A percentile compares a stretch with the other conserved stretches of the same genome.
phyloP scores from a whole-genome alignment of 306 rosid genomes.

The Trichosanthes truncata region DNA sequence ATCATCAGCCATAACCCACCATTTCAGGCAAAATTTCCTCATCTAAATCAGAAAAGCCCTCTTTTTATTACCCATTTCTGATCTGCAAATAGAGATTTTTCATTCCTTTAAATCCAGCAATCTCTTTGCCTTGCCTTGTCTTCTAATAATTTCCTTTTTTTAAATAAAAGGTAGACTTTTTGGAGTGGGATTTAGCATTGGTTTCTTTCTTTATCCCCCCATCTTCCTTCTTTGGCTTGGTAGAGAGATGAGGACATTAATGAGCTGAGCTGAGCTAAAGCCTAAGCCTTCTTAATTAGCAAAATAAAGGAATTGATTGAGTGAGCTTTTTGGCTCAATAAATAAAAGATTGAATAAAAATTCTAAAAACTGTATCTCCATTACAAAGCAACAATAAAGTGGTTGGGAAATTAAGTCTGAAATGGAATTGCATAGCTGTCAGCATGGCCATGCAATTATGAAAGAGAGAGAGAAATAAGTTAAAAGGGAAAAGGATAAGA shows the following conservation, averaged over 20 bases:
- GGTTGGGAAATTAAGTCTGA: slow-evolving; percentile 15
- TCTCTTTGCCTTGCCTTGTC: slow-evolving; percentile 1
- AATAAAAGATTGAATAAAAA: neutral
- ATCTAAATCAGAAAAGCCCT: neutral
- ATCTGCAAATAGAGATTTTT: neutral
- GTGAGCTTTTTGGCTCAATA: neutral
- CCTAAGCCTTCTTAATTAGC: neutral
- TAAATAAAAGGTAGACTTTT: neutral
- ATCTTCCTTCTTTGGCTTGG: neutral
- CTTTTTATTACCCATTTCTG: neutral
- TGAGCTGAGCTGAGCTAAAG: neutral
- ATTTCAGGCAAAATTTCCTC: slow-evolving; percentile 28
- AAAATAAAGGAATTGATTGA: neutral
- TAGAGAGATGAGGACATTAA: slow-evolving; percentile 1
- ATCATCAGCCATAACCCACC: slow-evolving; percentile 23
- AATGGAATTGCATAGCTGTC: slow-evolving; percentile 14
- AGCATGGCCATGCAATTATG: slow-evolving; percentile 16
- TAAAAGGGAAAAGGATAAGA: slow-evolving; percentile 12
- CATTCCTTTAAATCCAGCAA: slow-evolving; percentile 11
- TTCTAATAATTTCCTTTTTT: neutral
- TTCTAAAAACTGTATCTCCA: slow-evolving; percentile 10
- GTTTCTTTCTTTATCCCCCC: neutral
- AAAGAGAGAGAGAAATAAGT: slow-evolving; percentile 7
- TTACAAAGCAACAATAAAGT: slow-evolving; percentile 13
- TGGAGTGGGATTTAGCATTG: slow-evolving; percentile 2